Percentiles rank a stretch among this genome's conserved stretches.
phyloP scores from a whole-genome alignment of 2,329 filamentous ascomycete genomes.

The Helminthosporium solani region DNA sequence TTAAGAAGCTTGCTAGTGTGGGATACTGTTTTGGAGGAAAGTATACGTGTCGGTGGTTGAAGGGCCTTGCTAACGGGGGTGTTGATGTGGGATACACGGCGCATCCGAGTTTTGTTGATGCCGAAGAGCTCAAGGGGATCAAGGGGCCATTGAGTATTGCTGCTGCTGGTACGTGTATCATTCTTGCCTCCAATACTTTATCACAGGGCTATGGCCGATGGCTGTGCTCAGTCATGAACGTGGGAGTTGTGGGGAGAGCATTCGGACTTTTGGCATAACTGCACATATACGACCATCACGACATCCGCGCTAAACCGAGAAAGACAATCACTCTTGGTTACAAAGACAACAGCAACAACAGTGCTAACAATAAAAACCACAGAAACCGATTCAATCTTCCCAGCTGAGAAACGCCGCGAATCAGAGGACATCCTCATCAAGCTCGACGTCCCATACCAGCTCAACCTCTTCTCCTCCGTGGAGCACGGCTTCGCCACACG shows the following conservation, averaged over 20 bases:
- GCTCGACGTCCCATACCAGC: constrained; percentile 65
- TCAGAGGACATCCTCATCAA: constrained; percentile 61
- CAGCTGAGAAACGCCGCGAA: constrained; percentile 55
- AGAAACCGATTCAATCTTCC: constrained; percentile 63
- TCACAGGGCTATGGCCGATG: too few species aligned
- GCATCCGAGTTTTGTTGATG: constrained; percentile 72
- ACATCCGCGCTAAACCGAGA: too few species aligned
- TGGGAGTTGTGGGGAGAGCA: too few species aligned
- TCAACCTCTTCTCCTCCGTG: constrained; percentile 71
- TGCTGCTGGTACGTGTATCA: constrained; percentile 54
- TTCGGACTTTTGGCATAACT: too few species aligned
- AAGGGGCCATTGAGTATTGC: constrained; percentile 61
- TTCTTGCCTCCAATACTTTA: too few species aligned
- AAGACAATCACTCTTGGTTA: too few species aligned
- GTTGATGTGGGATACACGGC: constrained; percentile 72
- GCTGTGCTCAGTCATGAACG: too few species aligned
- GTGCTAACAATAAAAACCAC: constrained; percentile 4
- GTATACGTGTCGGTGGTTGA: constrained; percentile 63
- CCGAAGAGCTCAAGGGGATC: constrained; percentile 60
- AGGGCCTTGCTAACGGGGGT: constrained; percentile 52
- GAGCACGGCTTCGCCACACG: constrained; percentile 75
- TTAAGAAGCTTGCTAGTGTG: constrained; percentile 62
- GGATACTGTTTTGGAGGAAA: constrained; percentile 74
- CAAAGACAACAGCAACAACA: background rate
- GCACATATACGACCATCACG: background rate